These are phyloP conservation scores for Cryptococcus amylolentus DNA, from an alignment of 1,284 basidiomycete genomes.

Conservation along the genomic window DNA sequence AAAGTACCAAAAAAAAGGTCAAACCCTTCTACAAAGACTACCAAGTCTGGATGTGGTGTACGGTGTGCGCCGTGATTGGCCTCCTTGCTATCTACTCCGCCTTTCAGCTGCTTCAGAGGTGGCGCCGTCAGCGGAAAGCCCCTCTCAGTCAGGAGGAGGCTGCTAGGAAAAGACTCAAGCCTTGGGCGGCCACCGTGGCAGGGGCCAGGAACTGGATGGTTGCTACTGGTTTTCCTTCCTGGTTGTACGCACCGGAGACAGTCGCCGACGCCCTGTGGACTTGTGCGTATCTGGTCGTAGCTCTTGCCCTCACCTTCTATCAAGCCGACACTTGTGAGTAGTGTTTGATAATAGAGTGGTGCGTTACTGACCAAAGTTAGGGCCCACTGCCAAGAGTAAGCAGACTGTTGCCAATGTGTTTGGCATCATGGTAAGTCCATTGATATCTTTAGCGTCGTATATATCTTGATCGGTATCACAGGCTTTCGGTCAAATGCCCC, in stretches of 20 bases:
- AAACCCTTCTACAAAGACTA: not conserved
- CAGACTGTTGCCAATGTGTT: not conserved
- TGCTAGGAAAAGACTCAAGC: not conserved
- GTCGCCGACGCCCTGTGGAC: not conserved
- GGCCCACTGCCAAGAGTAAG: no score
- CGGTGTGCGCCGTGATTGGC: not conserved
- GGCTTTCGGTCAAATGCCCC: conserved; percentile 39
- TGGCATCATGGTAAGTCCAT: not conserved
- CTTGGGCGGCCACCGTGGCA: not conserved
- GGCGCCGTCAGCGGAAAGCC: not conserved
- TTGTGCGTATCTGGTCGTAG: not conserved
- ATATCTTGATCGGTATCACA: not conserved
- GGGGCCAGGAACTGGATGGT: not conserved
- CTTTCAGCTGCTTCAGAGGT: not conserved
- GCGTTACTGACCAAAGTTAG: no score
- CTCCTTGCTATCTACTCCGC: not conserved
- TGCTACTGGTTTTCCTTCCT: not conserved
- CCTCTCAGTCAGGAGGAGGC: not conserved
- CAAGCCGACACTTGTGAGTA: not conserved
- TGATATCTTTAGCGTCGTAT: no score
- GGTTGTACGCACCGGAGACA: not conserved
- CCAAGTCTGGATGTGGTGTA: not conserved
- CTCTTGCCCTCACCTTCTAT: not conserved
- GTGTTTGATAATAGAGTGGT: no score
- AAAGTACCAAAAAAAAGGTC: not conserved